Conservation (phyloP, 2,329 filamentous ascomycete species). For the Periconia sp. region DNA sequence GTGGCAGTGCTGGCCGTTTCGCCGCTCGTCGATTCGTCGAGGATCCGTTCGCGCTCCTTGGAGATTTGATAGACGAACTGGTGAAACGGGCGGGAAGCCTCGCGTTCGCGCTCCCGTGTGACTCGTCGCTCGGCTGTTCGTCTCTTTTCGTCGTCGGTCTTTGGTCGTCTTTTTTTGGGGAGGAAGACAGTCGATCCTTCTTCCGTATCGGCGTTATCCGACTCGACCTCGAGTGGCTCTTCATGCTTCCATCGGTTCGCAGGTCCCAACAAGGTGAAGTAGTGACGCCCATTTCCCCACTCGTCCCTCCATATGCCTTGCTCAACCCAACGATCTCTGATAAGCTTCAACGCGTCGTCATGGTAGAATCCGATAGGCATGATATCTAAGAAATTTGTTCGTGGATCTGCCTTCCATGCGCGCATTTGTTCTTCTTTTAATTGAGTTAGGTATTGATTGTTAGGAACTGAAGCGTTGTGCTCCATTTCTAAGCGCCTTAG, state of each 20-base stretch:
- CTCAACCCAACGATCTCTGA: neutral
- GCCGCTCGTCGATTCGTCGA: constrained; percentile 29
- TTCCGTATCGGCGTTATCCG: neutral
- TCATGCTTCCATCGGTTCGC: neutral
- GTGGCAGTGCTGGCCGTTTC: constrained; percentile 15
- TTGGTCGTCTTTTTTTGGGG: too few species aligned
- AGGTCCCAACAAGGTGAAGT: too few species aligned
- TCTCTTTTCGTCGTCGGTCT: constrained; percentile 5
- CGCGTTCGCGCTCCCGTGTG: constrained; percentile 6
- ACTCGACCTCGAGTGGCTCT: constrained; percentile 1
- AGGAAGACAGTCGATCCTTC: neutral
- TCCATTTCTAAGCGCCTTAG: too few species aligned
- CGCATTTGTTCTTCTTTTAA: too few species aligned
- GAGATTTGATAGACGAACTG: constrained; percentile 9
- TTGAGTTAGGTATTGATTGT: too few species aligned
- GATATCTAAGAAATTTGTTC: too few species aligned
- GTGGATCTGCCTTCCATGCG: too few species aligned
- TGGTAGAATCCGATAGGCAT: too few species aligned
- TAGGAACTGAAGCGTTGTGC: too few species aligned
- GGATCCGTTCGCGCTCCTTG: constrained; percentile 5
- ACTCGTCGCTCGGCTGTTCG: constrained; percentile 1
- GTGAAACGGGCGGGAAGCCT: constrained; percentile 7
- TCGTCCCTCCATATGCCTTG: neutral
- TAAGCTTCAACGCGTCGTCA: neutral
- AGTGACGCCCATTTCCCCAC: neutral